Percentiles rank a stretch among this genome's conserved stretches.
Evolutionary conservation across 805 yeast species (phyloP).

Genomic region (Candida sanyiensis): DNA sequence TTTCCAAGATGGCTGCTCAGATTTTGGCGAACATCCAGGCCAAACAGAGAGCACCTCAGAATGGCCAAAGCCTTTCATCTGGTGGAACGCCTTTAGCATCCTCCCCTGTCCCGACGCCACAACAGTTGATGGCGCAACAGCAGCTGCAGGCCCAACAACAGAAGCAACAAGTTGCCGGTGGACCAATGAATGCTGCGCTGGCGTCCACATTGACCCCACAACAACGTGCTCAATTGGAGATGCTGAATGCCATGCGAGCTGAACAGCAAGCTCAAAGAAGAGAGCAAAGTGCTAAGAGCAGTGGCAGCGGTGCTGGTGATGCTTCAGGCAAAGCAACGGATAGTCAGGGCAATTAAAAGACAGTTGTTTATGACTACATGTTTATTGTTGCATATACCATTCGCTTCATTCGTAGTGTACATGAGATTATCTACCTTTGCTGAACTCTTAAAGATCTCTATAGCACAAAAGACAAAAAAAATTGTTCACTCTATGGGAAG

Average conservation of each 20-base stretch:
- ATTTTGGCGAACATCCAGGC: conserved; percentile 51
- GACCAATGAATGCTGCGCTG: conserved; percentile 2
- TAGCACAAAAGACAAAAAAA: no score
- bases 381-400: background rate
- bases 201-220: conserved; percentile 23
- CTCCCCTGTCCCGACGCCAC: conserved; percentile 32
- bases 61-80: background rate
- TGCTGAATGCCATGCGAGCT: conserved; percentile 23
- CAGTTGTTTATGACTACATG: background rate
- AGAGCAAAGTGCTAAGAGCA: conserved; percentile 11
- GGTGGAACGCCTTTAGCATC: background rate
- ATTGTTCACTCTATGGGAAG: no score
- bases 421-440: no score
- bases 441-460: no score
- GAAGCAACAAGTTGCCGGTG: conserved; percentile 13
- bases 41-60: conserved; percentile 30
- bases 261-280: conserved; percentile 24
- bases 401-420: no score
- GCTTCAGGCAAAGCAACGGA: background rate
- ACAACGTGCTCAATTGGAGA: conserved; percentile 27
- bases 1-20: conserved; percentile 59
- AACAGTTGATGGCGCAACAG: conserved; percentile 34
- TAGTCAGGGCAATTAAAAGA: conserved; percentile 1
- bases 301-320: background rate
- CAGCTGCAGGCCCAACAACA: conserved; percentile 23